Evolutionary conservation across 2,329 filamentous ascomycete genomes (phyloP), one percentile per base, ranked within the genome.

Genomic region (Ramichloridium luteum): DNA sequence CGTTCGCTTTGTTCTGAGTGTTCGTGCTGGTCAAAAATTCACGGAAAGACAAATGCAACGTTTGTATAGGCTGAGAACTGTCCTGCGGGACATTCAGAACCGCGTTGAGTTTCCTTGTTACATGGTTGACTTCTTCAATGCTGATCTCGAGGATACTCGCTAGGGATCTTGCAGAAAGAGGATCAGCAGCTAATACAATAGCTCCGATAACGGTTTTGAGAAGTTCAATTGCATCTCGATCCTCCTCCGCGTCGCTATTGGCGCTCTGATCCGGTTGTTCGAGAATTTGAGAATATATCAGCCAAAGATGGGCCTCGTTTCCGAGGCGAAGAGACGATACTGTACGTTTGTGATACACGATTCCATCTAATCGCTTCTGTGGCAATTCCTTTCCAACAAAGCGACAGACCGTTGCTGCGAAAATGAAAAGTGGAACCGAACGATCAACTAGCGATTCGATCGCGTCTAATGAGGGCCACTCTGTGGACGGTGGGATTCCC

Each of bases 361-460:
- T 13, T 16, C 16, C 17, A 4, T n/a, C 14, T 4, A 30, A 11
- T 13, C 28, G 28, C 10, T 30, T 16, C 9, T 11, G 14, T 5
- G 28, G 28, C 14, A 12, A 23, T 23, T n/a, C 20, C 32, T 51
- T 44, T 13, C 30, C 33, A 12, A 55, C 30, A 37, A 49, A 49
- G 3, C 45, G 51, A 38, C 41, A 55, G 10, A 47, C 23, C 11
- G 51, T 50, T 11, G 41, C 30, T 6, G 53, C 45, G 20, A 40
- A 48, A 22, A 54, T 54, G 31, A 54, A 55, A 13, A 55, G 37
- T 6, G 50, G 48, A 17, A 43, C 32, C 4, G 51, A 27, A 22
- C 44, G 46, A 6, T 38, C 16, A 27, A 47, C 36, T 4, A 54
- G 36, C n/a, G 31, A 29, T n/a, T 46, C 9, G 5, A 48, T 39